A percentile compares a stretch with the other conserved stretches of the same genome.
Conservation (phyloP, 345 rosid species). For the Bruguiera parviflora region DNA sequence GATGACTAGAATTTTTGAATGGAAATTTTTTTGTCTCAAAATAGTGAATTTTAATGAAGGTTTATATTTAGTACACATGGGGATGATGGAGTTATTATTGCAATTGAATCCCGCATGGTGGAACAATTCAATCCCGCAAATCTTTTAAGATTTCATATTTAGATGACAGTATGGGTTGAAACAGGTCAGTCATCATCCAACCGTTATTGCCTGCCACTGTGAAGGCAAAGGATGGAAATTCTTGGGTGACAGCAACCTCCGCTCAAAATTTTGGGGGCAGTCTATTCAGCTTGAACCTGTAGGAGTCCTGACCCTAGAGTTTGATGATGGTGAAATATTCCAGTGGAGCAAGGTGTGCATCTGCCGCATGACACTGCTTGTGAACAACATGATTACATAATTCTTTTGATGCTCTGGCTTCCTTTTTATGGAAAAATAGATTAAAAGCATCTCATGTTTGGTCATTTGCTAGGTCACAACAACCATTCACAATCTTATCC, state of each 20-base stretch:
- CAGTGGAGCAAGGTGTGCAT: conserved; percentile 87
- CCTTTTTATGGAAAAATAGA: not conserved
- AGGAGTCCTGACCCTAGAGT: conserved; percentile 74
- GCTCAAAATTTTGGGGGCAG: conserved; percentile 94
- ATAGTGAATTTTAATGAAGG: too few species aligned
- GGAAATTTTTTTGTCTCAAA: too few species aligned
- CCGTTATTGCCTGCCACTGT: conserved; percentile 92
- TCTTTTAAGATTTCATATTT: not conserved
- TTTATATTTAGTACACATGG: too few species aligned
- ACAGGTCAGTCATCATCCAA: conserved; percentile 99
- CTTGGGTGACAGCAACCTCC: conserved; percentile 92
- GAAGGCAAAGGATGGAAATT: conserved; percentile 99
- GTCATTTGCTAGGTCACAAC: conserved; percentile 69
- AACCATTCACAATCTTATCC: conserved; percentile 79
- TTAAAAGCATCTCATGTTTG: not conserved
- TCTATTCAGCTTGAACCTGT: conserved; percentile 96
- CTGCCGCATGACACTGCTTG: conserved; percentile 5
- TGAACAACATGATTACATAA: not conserved
- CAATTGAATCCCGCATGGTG: not conserved
- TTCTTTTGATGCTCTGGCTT: conserved; percentile 16
- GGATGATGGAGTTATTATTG: not conserved
- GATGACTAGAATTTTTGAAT: too few species aligned
- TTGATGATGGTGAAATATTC: conserved; percentile 95
- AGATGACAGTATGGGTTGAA: conserved; percentile 9
- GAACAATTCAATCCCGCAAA: too few species aligned